These are phyloP conservation scores for Calvatia gigantea DNA, from an alignment of 768 basidiomycete genomes.

Conservation along the genomic window DNA sequence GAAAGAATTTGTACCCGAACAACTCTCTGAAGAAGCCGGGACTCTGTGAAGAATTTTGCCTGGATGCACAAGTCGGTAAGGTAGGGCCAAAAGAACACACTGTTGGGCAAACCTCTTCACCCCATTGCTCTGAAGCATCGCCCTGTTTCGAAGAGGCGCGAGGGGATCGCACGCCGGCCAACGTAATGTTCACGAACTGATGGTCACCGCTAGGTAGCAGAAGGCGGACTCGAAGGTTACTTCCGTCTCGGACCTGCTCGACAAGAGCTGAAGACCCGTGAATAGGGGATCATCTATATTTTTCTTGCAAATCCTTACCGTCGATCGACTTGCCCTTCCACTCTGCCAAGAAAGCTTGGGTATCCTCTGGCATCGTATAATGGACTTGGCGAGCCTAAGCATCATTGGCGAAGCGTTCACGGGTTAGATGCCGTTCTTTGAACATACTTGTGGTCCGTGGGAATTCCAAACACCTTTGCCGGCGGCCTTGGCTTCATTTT, in stretches of 20 bases:
- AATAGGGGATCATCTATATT: conserved; percentile 6
- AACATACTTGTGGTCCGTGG: conserved; percentile 63
- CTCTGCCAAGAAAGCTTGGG: conserved; percentile 83
- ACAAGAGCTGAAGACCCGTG: conserved; percentile 64
- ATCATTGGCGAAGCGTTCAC: too few relatives aligned
- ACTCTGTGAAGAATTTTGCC: conserved; percentile 95
- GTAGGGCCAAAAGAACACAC: conserved; percentile 7
- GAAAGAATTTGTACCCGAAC: conserved; percentile 80
- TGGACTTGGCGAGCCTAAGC: conserved; percentile 67
- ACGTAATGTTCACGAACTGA: conserved; percentile 82
- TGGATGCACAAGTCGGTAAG: conserved; percentile 28
- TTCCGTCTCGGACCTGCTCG: conserved; percentile 91
- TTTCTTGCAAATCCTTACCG: conserved; percentile 41
- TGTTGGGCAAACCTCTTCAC: conserved; percentile 68
- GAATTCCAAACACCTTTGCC: conserved; percentile 86
- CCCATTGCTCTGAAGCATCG: conserved; percentile 78
- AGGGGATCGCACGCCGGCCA: conserved; percentile 79
- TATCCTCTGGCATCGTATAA: conserved; percentile 87
- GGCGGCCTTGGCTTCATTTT: conserved; percentile 70
- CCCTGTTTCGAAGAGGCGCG: conserved; percentile 68
- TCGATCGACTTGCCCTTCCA: conserved; percentile 92
- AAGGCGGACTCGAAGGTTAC: conserved; percentile 83
- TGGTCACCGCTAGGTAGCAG: conserved; percentile 87
- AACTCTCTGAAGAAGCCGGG: conserved; percentile 73
- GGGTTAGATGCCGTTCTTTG: too few relatives aligned